Evolutionary conservation across 1,139 yeast genomes (phyloP), one percentile per base, ranked within the genome.

Genomic region (Kurtzmaniella natalensis): DNA sequence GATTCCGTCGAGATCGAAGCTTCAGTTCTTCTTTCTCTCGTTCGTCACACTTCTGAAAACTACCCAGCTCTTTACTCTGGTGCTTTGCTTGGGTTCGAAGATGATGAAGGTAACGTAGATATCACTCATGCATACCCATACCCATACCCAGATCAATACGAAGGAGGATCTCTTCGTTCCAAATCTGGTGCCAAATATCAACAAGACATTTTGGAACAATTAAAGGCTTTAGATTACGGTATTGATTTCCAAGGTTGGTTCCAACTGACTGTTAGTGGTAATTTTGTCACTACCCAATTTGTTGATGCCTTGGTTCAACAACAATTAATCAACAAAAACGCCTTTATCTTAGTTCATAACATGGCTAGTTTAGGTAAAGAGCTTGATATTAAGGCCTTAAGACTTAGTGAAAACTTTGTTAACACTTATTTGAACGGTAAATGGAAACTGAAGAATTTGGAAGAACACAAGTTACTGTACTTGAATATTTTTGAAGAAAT

Each of bases 211-310:
- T 66, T 81, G 45, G 74, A 74, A 34, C 73, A 76, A 41, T 71
- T 85, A 46, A 76, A 72, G 48, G 72, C 70, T 39, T 75, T 80
- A 43, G 83, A 82, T 32, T 70, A 76, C 42, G 94, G 89, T 32
- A 70, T 79, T 33, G 86, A 81, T 54, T 72, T 81, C 45, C 76
- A 81, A 45, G 96, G 96, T 24, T 87, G 89, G 89, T 87, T 83
- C 61, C 78, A 84, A 52, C 71, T 84, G 33, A 72, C 88, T 23
- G 55, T 70, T 35, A 72, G 83, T 30, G 94, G 94, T 33, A 77
- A 76, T 52, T 80, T 79, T 53, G 75, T 80, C 48, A 78, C 81
- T 42, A 76, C 76, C 40, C 73, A 75, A 41, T 66, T 81, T 39
- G 71, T 83, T 30, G 94, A 83, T 46, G 72, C 80, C 30, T 67